Evolutionary conservation across 495 filamentous ascomycete species (phyloP).

Genomic region (Aspergillus indologenus): DNA sequence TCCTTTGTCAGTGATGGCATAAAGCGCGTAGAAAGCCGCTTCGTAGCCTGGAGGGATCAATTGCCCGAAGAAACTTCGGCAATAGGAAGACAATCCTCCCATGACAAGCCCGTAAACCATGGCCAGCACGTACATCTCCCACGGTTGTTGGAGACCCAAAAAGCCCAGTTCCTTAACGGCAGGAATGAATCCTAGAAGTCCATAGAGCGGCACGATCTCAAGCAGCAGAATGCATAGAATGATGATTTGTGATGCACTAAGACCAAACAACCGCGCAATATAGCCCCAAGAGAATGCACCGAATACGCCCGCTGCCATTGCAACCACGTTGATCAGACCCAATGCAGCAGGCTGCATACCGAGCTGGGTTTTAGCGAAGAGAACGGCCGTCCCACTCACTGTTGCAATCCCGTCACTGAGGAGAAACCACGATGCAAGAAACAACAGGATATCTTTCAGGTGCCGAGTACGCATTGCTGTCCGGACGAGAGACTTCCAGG

Average conservation of each 20-base stretch:
- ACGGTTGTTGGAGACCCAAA: slow-evolving; percentile 82
- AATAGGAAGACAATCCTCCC: slow-evolving; percentile 89
- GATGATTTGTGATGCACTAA: slow-evolving; percentile 81
- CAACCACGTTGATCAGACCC: slow-evolving; percentile 91
- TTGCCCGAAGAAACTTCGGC: slow-evolving; percentile 87
- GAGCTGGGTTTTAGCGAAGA: slow-evolving; percentile 92
- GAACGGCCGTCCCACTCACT: slow-evolving; percentile 87
- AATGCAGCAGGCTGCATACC: slow-evolving; percentile 83
- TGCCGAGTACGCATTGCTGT: slow-evolving; percentile 75
- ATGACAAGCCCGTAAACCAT: slow-evolving; percentile 91
- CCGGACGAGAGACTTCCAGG: slow-evolving; percentile 81
- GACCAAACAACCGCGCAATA: slow-evolving; percentile 60
- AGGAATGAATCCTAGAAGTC: slow-evolving; percentile 83
- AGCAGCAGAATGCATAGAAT: slow-evolving; percentile 86
- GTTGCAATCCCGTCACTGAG: slow-evolving; percentile 93
- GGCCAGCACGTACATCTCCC: slow-evolving; percentile 95
- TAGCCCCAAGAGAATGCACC: slow-evolving; percentile 89
- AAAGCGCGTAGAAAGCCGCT: slow-evolving; percentile 93
- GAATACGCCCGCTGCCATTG: slow-evolving; percentile 73
- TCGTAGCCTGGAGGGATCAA: slow-evolving; percentile 91
- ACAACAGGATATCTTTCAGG: slow-evolving; percentile 81
- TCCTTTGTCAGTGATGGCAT: slow-evolving; percentile 97
- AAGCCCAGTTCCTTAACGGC: slow-evolving; percentile 71
- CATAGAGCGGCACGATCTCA: slow-evolving; percentile 89
- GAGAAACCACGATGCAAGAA: slow-evolving; percentile 90